Percentiles rank a stretch among this genome's conserved stretches.
phyloP scores from a whole-genome alignment of 768 basidiomycete species.

The Amanita phalloides region DNA sequence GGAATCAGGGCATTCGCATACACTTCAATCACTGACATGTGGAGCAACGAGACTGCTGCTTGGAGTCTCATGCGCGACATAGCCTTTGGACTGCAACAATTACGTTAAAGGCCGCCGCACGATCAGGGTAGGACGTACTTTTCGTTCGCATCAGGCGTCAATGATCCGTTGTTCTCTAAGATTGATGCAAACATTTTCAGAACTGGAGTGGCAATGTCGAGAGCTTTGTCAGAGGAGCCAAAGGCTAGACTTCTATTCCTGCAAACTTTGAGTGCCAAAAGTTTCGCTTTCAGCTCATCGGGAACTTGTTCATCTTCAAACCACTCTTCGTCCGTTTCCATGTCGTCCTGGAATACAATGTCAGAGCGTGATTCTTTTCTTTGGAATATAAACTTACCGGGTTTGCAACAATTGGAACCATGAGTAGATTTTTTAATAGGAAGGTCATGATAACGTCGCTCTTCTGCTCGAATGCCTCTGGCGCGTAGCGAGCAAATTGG shows the following conservation, averaged over 20 bases:
- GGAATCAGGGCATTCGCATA: conserved; percentile 48
- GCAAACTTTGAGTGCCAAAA: conserved; percentile 71
- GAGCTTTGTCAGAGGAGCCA: conserved; percentile 41
- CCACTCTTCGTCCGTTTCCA: conserved; percentile 69
- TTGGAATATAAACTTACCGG: conserved; percentile 25
- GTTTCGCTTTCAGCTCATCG: conserved; percentile 51
- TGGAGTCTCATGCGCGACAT: conserved; percentile 76
- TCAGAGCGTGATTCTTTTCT: not conserved
- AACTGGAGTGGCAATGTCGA: conserved; percentile 64
- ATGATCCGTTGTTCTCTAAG: conserved; percentile 58
- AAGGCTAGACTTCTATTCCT: conserved; percentile 73
- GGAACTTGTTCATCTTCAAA: conserved; percentile 53
- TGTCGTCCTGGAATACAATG: conserved; percentile 35
- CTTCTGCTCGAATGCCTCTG: conserved; percentile 66
- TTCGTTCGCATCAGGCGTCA: conserved; percentile 33
- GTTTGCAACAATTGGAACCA: conserved; percentile 37
- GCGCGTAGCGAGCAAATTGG: conserved; percentile 60
- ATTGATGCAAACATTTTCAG: conserved; percentile 66
- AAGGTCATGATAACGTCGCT: conserved; percentile 68
- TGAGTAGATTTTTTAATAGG: conserved; percentile 60
- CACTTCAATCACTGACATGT: conserved; percentile 49
- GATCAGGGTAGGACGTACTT: conserved; percentile 24
- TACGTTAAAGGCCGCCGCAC: not conserved
- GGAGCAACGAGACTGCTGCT: conserved; percentile 72
- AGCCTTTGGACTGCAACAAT: conserved; percentile 37